Evolutionary conservation across 2,329 filamentous ascomycete genomes (phyloP).

Genomic region (Helotiales sp.): DNA sequence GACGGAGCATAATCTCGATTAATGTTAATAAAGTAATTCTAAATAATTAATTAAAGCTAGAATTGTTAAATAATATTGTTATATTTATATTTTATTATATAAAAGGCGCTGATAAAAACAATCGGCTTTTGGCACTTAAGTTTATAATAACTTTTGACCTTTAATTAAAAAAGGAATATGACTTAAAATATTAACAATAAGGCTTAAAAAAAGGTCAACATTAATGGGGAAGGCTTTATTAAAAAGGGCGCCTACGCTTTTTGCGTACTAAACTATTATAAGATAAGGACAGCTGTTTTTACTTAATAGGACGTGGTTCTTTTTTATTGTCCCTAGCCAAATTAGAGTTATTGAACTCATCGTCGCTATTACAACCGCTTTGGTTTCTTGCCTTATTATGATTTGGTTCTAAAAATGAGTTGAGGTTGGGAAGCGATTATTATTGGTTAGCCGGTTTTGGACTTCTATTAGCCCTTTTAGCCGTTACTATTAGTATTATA

Average conservation of each 20-base stretch:
- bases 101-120: constrained; percentile 25
- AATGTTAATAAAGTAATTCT: constrained; percentile 19
- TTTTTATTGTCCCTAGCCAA: background rate
- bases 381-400: constrained; percentile 20
- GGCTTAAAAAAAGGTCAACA: background rate
- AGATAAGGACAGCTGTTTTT: constrained; percentile 24
- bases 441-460: constrained; percentile 19
- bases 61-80: constrained; percentile 12
- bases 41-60: constrained; percentile 14
- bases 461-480: constrained; percentile 22
- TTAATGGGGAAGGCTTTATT: background rate
- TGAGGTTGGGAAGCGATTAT: constrained; percentile 24
- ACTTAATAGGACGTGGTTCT: constrained; percentile 27
- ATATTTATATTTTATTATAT: constrained; percentile 20
- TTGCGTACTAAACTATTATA: constrained; percentile 9
- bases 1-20: constrained; percentile 29
- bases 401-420: constrained; percentile 27
- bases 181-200: background rate
- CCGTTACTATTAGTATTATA: constrained; percentile 20
- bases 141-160: constrained; percentile 5
- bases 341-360: constrained; percentile 14
- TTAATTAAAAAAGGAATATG: constrained; percentile 4
- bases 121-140: constrained; percentile 9
- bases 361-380: constrained; percentile 19
- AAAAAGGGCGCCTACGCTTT: constrained; percentile 9